Percentiles rank a stretch among this genome's conserved stretches.
These are phyloP conservation scores for Trypanosoma theileri DNA, from an alignment of 208 protist species.

Conservation along the genomic window DNA sequence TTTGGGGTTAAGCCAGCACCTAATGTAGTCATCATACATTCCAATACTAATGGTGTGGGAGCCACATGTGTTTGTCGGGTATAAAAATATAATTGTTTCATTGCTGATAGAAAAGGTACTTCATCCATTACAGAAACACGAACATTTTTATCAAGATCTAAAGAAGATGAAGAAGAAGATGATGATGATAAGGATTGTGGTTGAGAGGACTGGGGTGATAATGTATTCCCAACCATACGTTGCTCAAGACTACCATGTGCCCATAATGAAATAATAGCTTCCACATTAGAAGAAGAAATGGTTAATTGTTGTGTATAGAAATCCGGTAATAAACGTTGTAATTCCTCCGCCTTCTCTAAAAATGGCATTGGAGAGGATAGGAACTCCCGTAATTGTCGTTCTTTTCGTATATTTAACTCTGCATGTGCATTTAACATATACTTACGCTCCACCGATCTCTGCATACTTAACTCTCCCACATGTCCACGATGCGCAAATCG, in stretches of 20 bases:
- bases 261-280: constrained; percentile 67
- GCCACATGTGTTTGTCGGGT: constrained; percentile 58
- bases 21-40: constrained; percentile 78
- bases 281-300: constrained; percentile 53
- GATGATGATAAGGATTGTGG: background rate
- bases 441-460: constrained; percentile 21
- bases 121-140: constrained; percentile 1
- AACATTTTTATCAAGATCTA: background rate
- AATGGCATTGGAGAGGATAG: constrained; percentile 61
- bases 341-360: constrained; percentile 53
- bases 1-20: constrained; percentile 36
- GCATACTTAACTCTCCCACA: constrained; percentile 60
- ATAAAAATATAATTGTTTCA: constrained; percentile 75
- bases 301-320: constrained; percentile 50
- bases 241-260: constrained; percentile 57
- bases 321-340: constrained; percentile 43
- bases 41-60: constrained; percentile 66
- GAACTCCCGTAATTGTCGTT: constrained; percentile 69
- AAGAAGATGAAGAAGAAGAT: background rate
- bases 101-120: constrained; percentile 65
- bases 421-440: constrained; percentile 50
- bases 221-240: constrained; percentile 32
- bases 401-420: constrained; percentile 67
- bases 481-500: constrained; percentile 51
- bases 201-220: background rate